phyloP scores from a whole-genome alignment of 2,329 filamentous ascomycete genomes.

The Ophiostoma novo-ulmi region DNA sequence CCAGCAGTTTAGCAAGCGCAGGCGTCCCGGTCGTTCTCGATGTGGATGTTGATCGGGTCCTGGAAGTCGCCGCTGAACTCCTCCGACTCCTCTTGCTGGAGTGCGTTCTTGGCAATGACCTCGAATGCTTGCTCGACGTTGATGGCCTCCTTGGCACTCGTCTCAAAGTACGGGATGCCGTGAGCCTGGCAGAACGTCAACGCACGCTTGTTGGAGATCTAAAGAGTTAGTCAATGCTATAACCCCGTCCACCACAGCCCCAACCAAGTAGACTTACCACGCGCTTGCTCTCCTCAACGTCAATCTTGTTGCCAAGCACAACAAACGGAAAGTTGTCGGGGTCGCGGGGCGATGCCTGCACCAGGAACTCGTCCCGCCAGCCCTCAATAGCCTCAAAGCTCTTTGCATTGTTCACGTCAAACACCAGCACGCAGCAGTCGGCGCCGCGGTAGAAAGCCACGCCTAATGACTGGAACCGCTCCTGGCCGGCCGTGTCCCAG shows the following conservation, averaged over 20 bases:
- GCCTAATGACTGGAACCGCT: slow-evolving; percentile 93
- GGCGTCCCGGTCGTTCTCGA: slow-evolving; percentile 86
- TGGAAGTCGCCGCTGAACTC: slow-evolving; percentile 97
- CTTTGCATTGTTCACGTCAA: slow-evolving; percentile 98
- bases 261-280: slow-evolving; percentile 52
- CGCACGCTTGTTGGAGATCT: slow-evolving; percentile 92
- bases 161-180: slow-evolving; percentile 98
- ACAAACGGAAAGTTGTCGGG: slow-evolving; percentile 98
- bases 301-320: slow-evolving; percentile 97
- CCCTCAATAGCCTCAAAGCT: slow-evolving; percentile 97
- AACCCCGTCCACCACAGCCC: too few relatives aligned
- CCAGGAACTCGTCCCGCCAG: slow-evolving; percentile 97
- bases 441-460: slow-evolving; percentile 97
- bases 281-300: slow-evolving; percentile 95
- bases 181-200: slow-evolving; percentile 98
- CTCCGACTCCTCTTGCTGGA: slow-evolving; percentile 94
- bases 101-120: slow-evolving; percentile 91
- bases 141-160: slow-evolving; percentile 95
- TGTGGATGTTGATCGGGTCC: slow-evolving; percentile 96
- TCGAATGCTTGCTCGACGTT: slow-evolving; percentile 85
- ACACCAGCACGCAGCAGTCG: slow-evolving; percentile 96
- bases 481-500: slow-evolving; percentile 96
- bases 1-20: slow-evolving; percentile 68
- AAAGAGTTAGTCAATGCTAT: neutral
- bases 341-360: slow-evolving; percentile 93